Evolutionary conservation across 164 flowering plant genomes (phyloP).

Genomic region (Platanus orientalis): DNA sequence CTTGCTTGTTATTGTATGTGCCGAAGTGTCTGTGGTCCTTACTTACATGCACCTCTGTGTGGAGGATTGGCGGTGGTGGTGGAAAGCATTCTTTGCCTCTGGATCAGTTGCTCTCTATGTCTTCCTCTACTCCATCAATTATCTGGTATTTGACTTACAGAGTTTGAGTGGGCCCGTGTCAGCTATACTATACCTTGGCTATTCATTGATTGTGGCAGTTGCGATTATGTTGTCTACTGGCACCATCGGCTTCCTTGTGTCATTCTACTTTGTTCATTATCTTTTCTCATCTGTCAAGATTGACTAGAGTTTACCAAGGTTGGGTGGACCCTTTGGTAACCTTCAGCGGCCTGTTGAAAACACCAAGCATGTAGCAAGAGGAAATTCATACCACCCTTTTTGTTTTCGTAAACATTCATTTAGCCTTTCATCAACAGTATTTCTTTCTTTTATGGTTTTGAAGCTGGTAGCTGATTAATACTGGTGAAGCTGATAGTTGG

Average conservation of each 20-base stretch:
- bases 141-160: conserved; percentile 13
- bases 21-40: conserved; percentile 15
- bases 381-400: background rate
- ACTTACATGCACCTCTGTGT: conserved; percentile 17
- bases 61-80: too few species aligned
- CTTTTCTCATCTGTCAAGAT: conserved; percentile 13
- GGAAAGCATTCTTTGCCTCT: too few species aligned
- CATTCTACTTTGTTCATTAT: too few species aligned
- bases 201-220: conserved; percentile 12
- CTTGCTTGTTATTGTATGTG: conserved; percentile 13
- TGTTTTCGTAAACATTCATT: too few species aligned
- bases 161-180: conserved; percentile 17
- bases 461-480: too few species aligned
- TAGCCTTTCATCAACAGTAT: too few species aligned
- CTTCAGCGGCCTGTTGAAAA: background rate
- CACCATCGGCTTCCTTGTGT: conserved; percentile 16
- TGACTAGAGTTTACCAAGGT: background rate
- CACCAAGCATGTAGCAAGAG: background rate
- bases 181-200: conserved; percentile 13
- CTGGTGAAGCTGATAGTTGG: too few species aligned
- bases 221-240: conserved; percentile 19
- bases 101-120: too few species aligned
- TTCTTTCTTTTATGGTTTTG: too few species aligned
- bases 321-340: background rate
- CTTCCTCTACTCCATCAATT: too few species aligned